Conservation (phyloP, 768 basidiomycete genomes). For the Suillus subalutaceus region DNA sequence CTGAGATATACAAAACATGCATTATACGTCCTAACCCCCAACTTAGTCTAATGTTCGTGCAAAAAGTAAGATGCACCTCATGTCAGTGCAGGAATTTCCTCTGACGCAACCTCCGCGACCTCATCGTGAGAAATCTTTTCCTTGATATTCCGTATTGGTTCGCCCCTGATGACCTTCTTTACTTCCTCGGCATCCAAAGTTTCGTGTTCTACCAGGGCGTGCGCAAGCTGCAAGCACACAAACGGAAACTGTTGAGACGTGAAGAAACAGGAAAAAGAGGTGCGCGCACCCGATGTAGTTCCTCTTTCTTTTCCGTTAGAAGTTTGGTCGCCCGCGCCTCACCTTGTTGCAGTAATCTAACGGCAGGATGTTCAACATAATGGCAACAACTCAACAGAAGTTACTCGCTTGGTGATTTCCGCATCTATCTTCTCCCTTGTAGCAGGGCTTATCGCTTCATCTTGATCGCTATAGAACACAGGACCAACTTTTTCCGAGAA, state of each 20-base stretch:
- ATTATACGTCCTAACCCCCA: conserved; percentile 18
- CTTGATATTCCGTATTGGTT: conserved; percentile 70
- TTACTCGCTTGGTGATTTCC: conserved; percentile 78
- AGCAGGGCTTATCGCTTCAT: conserved; percentile 69
- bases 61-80: conserved; percentile 14
- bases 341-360: conserved; percentile 67
- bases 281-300: conserved; percentile 69
- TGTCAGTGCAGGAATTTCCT: conserved; percentile 16
- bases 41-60: conserved; percentile 12
- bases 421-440: conserved; percentile 86
- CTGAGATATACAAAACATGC: conserved; percentile 16
- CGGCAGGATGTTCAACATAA: not conserved
- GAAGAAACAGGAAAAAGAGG: not conserved
- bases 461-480: conserved; percentile 75
- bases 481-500: conserved; percentile 82
- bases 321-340: conserved; percentile 67
- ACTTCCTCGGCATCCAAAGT: conserved; percentile 90
- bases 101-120: conserved; percentile 6
- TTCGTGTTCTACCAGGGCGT: conserved; percentile 93
- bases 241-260: conserved; percentile 4
- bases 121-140: conserved; percentile 65
- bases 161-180: conserved; percentile 79
- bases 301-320: conserved; percentile 66
- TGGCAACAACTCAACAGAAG: not conserved
- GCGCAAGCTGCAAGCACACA: conserved; percentile 64